Evolutionary conservation across 768 basidiomycete species (phyloP).

Genomic region (Phlebiopsis flavidoalba): DNA sequence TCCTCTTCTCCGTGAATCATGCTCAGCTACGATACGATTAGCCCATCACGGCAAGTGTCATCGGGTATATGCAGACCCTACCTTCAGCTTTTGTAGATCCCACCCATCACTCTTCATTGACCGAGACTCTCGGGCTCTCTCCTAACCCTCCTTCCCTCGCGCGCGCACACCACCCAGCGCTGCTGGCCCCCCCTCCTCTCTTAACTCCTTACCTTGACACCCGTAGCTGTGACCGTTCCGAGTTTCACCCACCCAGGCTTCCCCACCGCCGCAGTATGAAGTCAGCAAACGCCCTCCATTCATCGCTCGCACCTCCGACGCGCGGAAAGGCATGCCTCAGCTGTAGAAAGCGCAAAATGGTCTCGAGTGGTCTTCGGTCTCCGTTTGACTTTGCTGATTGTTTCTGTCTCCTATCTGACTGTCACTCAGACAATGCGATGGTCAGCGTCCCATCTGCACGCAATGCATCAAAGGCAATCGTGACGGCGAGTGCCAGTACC

Average conservation of each 20-base stretch:
- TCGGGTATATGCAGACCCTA: neutral
- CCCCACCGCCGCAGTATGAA: slow-evolving; percentile 19
- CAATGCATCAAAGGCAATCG: slow-evolving; percentile 54
- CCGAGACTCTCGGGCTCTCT: neutral
- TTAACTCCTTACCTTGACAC: neutral
- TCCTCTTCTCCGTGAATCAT: neutral
- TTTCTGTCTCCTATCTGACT: neutral
- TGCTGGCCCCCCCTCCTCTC: neutral
- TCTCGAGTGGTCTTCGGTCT: too few relatives aligned
- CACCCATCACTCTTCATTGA: neutral
- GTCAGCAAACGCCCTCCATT: slow-evolving; percentile 27
- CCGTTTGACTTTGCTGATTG: neutral
- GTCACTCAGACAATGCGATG: slow-evolving; percentile 55
- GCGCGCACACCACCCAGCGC: neutral
- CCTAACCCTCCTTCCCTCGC: neutral
- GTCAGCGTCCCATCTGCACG: slow-evolving; percentile 47
- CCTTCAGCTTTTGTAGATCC: neutral
- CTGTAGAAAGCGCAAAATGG: slow-evolving; percentile 37
- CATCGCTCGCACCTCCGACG: too few relatives aligned
- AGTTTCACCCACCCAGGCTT: neutral
- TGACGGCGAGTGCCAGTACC: slow-evolving; percentile 48
- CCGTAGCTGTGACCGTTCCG: neutral
- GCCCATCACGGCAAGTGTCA: neutral
- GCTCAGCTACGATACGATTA: neutral
- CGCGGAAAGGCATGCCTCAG: slow-evolving; percentile 35